Base-by-base conservation (phyloP, 164 flowering plant genomes). In the Litsea cubeba region DNA sequence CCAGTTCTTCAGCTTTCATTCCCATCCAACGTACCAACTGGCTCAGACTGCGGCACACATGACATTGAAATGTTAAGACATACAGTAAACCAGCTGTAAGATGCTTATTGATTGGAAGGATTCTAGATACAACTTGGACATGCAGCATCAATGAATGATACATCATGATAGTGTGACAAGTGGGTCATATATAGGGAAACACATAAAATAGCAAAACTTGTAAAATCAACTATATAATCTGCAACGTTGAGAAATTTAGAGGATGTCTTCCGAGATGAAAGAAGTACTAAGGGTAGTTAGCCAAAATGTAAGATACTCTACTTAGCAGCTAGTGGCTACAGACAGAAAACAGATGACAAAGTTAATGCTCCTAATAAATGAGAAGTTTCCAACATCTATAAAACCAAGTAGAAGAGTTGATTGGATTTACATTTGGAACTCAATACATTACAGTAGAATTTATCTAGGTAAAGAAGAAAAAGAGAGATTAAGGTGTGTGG, bases 1-100 rank as follows among this genome's bases (percentile, higher is more conserved):
- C 98, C 68, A 95, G 74, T 73, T 95, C 97, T 86, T 95, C 98
- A 74, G 99, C 97, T 85, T 93, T 95, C 60, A 23, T 67, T 74
- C 93, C 98, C 91, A 95, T 72, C 99, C 99, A 95, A 28, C 95
- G 86, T 58, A 89, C 93, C 62, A 95, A 78, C 80, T 95, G 96
- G 81, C 98, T 91, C 84, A 95, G 85, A 83, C 99, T 95, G 88
- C 74, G 6, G 20, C 46, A 60, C 62, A 28, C 7, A 46, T 62
- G 28, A 46, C 5, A 62, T 18, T 17, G 35, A 30, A 65, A 65
- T 26, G 2, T 17, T 30, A 65, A 54, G 32, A 65, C 28, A 3
- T n/a, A 63, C 65, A 8, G 28, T 54, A 54, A 11, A 63, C 18
- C 32, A 65, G 69, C 69, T 26, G 49, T 30, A 65, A 5, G 28